A percentile compares a stretch with the other conserved stretches of the same genome.
These are phyloP conservation scores for Myxozyma neotropica DNA, from an alignment of 805 yeast genomes.

Conservation along the genomic window DNA sequence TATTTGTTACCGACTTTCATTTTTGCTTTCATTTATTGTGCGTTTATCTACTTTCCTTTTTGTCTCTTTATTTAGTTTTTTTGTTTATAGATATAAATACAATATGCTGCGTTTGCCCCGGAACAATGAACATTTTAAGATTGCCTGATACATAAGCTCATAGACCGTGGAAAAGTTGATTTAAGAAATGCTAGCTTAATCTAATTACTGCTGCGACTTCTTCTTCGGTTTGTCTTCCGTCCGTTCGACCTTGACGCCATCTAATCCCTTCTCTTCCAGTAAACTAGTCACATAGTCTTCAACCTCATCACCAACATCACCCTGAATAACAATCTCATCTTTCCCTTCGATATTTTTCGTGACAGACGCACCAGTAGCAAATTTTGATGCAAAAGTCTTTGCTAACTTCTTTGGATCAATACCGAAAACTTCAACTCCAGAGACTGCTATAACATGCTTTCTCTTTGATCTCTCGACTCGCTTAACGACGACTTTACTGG, in stretches of 20 bases:
- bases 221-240: slow-evolving; percentile 80
- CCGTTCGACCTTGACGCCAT: slow-evolving; percentile 85
- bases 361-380: slow-evolving; percentile 95
- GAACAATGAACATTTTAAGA: neutral
- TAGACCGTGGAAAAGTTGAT: too few relatives aligned
- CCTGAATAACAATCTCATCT: slow-evolving; percentile 90
- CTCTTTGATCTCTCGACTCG: slow-evolving; percentile 88
- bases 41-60: neutral
- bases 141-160: too few relatives aligned
- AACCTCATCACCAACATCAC: slow-evolving; percentile 92
- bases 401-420: slow-evolving; percentile 88
- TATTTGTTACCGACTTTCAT: neutral
- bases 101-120: neutral
- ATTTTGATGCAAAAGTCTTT: slow-evolving; percentile 88
- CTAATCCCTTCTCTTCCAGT: slow-evolving; percentile 78
- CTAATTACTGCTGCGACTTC: slow-evolving; percentile 44
- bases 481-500: slow-evolving; percentile 80
- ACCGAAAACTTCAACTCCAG: slow-evolving; percentile 86
- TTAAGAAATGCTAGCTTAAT: too few relatives aligned
- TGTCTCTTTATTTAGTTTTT: neutral
- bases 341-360: slow-evolving; percentile 87
- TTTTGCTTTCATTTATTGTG: neutral
- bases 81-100: neutral
- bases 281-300: slow-evolving; percentile 71
- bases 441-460: slow-evolving; percentile 81